Evolutionary conservation across 495 filamentous ascomycete species (phyloP).

Genomic region (Ramalina peruviana): DNA sequence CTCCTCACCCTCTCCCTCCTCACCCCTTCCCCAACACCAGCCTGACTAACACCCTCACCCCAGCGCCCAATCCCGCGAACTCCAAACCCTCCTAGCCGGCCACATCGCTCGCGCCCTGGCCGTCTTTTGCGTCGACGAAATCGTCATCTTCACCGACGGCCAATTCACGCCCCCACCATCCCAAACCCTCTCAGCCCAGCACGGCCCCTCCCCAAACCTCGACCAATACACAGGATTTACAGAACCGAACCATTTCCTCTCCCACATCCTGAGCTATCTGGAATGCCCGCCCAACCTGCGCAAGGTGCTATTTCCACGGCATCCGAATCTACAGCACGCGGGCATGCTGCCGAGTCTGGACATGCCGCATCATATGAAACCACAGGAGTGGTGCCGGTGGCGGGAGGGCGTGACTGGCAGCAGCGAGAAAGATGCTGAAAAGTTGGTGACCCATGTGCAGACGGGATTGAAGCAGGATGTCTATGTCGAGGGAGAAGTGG

Average conservation of each 20-base stretch:
- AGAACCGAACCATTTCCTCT: constrained; percentile 56
- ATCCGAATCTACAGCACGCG: constrained; percentile 50
- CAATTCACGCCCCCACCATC: constrained; percentile 1
- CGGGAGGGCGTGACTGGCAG: constrained; percentile 51
- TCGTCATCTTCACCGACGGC: constrained; percentile 58
- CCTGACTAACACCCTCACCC: neutral
- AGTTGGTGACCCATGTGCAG: constrained; percentile 8
- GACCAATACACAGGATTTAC: constrained; percentile 42
- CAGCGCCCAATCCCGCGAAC: constrained; percentile 46
- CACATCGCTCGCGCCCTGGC: constrained; percentile 58
- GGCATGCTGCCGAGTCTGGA: constrained; percentile 56
- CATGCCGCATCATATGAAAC: constrained; percentile 60
- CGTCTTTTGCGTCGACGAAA: constrained; percentile 66
- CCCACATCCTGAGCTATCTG: constrained; percentile 57
- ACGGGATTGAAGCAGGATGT: constrained; percentile 27
- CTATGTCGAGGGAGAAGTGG: constrained; percentile 37
- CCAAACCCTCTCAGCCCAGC: constrained; percentile 14
- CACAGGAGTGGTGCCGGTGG: constrained; percentile 52
- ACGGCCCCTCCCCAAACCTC: constrained; percentile 16
- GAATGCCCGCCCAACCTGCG: constrained; percentile 66
- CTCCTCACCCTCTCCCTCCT: neutral
- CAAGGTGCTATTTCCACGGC: constrained; percentile 50
- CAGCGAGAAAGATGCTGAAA: neutral
- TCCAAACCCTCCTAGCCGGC: constrained; percentile 48
- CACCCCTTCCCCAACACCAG: neutral